phyloP scores from a whole-genome alignment of 768 basidiomycete species.

The Plicaturopsis crispa region DNA sequence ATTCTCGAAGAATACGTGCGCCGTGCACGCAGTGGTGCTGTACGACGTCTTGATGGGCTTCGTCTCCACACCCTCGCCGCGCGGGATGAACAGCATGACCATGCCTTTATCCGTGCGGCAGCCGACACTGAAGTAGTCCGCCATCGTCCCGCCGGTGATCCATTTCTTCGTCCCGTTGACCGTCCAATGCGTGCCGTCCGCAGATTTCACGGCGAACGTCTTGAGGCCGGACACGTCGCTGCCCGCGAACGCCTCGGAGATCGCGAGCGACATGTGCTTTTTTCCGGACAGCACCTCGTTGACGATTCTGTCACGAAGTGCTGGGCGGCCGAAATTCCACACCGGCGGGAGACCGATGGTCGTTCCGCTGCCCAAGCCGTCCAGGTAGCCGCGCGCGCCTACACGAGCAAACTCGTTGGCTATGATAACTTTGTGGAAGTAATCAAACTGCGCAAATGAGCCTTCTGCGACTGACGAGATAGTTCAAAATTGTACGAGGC shows the following conservation, averaged over 20 bases:
- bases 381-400: constrained; percentile 71
- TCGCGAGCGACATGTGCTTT: constrained; percentile 69
- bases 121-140: constrained; percentile 45
- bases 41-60: constrained; percentile 79
- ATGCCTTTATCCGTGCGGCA: constrained; percentile 53
- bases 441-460: constrained; percentile 41
- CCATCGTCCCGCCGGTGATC: constrained; percentile 45
- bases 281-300: constrained; percentile 50
- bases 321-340: constrained; percentile 52
- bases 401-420: constrained; percentile 68
- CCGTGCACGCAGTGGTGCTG: constrained; percentile 81
- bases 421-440: constrained; percentile 67
- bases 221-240: constrained; percentile 59
- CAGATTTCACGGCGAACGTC: constrained; percentile 53
- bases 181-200: constrained; percentile 62
- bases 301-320: constrained; percentile 39
- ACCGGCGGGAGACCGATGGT: constrained; percentile 68
- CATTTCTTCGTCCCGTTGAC: constrained; percentile 66
- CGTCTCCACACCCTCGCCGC: constrained; percentile 58
- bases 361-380: constrained; percentile 59
- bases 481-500: background rate
- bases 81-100: constrained; percentile 60
- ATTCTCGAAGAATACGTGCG: constrained; percentile 75
- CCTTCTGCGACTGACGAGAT: constrained; percentile 7
- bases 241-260: constrained; percentile 71